These are phyloP conservation scores for Saksenaea oblongispora DNA, from an alignment of 371 early-diverging fungal genomes.

Conservation along the genomic window DNA sequence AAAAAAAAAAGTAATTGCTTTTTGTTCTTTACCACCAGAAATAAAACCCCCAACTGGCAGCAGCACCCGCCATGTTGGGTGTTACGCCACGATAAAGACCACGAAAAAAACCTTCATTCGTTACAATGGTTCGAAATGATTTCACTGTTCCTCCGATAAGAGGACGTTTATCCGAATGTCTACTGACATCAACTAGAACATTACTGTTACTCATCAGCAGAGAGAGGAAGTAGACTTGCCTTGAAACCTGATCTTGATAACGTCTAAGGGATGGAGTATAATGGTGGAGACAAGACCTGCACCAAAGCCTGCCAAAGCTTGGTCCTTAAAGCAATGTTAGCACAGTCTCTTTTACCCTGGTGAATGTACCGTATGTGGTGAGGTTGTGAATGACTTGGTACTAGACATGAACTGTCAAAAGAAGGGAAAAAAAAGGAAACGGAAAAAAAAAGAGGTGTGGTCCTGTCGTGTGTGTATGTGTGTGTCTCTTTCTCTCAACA, in stretches of 20 bases:
- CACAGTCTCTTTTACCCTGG: background rate
- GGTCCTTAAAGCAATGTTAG: conserved; percentile 58
- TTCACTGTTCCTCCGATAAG: conserved; percentile 72
- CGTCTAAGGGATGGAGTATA: conserved; percentile 87
- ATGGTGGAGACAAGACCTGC: conserved; percentile 86
- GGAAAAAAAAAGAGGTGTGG: background rate
- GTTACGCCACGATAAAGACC: conserved; percentile 91
- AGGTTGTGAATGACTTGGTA: conserved; percentile 23
- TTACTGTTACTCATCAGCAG: background rate
- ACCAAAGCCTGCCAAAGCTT: conserved; percentile 87
- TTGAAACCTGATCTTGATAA: conserved; percentile 92
- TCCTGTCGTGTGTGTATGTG: too few relatives aligned
- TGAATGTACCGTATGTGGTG: conserved; percentile 20
- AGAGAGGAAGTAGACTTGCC: conserved; percentile 43
- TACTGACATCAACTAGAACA: conserved; percentile 52
- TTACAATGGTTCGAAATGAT: conserved; percentile 59
- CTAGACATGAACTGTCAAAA: conserved; percentile 10
- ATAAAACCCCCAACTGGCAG: conserved; percentile 93
- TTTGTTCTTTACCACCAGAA: conserved; percentile 78
- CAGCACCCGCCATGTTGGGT: conserved; percentile 92
- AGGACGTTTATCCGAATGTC: conserved; percentile 39
- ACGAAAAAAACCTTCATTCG: conserved; percentile 54
- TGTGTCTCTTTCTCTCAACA: too few relatives aligned
- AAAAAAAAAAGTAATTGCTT: background rate
- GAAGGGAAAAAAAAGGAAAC: conserved; percentile 1